phyloP scores from a whole-genome alignment of 352 stramenopile species.

The Thalassiosira gravida region DNA sequence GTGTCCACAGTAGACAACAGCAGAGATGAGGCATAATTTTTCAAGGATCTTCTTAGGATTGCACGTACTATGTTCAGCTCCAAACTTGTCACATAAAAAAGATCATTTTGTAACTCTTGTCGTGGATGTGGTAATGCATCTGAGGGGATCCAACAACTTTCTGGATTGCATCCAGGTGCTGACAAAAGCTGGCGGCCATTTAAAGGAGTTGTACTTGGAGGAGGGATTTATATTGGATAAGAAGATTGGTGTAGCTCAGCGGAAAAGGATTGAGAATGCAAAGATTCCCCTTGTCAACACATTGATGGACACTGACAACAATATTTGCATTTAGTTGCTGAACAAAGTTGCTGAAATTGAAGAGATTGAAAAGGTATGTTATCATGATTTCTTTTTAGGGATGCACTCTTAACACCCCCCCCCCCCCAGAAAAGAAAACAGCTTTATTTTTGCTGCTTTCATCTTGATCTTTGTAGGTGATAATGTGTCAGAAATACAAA shows the following conservation, averaged over 20 bases:
- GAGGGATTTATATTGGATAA: slow-evolving; percentile 98
- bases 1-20: too few species aligned
- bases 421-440: too few species aligned
- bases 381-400: too few species aligned
- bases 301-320: slow-evolving; percentile 99
- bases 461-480: slow-evolving; percentile 75
- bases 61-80: too few species aligned
- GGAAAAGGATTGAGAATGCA: slow-evolving; percentile 95
- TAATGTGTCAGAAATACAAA: slow-evolving; percentile 97
- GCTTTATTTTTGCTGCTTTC: too few species aligned
- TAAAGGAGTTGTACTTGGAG: slow-evolving; percentile 97
- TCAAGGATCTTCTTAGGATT: too few species aligned
- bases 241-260: slow-evolving; percentile 92
- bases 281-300: slow-evolving; percentile 99
- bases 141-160: slow-evolving; percentile 94
- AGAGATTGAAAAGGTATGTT: slow-evolving; percentile 93
- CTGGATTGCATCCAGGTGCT: slow-evolving; percentile 99
- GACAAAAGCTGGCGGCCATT: slow-evolving; percentile 94
- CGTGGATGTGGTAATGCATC: slow-evolving; percentile 93
- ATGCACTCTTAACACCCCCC: too few species aligned
- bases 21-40: too few species aligned
- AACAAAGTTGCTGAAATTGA: slow-evolving; percentile 99
- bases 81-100: slow-evolving; percentile 98
- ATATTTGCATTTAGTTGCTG: too few species aligned
- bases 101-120: slow-evolving; percentile 94